Evolutionary conservation across 169 alveolate species (phyloP).

Genomic region (Plasmodium chabaudi): DNA sequence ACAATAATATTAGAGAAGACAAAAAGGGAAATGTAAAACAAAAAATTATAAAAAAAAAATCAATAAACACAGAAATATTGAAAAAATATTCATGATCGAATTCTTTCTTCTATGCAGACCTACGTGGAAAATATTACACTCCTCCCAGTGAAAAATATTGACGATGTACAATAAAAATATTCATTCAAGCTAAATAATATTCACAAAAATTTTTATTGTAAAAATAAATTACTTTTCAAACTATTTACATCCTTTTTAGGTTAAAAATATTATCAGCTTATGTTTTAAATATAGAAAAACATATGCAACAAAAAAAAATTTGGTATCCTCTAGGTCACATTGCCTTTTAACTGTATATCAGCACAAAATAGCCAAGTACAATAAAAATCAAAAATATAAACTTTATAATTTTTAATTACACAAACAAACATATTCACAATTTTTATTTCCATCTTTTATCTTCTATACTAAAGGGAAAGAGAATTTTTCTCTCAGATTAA

Average conservation of each 20-base stretch:
- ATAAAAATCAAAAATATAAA: not conserved
- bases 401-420: not conserved
- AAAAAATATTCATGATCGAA: no score
- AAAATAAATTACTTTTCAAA: not conserved
- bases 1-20: conserved; percentile 61
- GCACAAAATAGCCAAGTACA: conserved; percentile 25
- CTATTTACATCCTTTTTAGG: conserved; percentile 5
- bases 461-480: conserved; percentile 23
- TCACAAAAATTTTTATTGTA: not conserved
- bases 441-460: not conserved
- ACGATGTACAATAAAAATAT: conserved; percentile 18
- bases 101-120: conserved; percentile 15
- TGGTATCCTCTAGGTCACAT: conserved; percentile 74
- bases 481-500: conserved; percentile 63
- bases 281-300: conserved; percentile 74
- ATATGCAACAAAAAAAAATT: conserved; percentile 66
- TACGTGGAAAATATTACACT: conserved; percentile 60
- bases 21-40: conserved; percentile 67
- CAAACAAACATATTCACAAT: not conserved
- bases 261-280: conserved; percentile 27
- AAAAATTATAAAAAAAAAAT: conserved; percentile 25
- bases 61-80: not conserved
- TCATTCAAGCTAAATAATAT: not conserved
- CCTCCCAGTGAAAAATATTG: conserved; percentile 59
- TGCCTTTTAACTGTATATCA: conserved; percentile 62